Evolutionary conservation across 1,284 basidiomycete genomes (phyloP), one percentile per base, ranked within the genome.

Genomic region (Filobasidium uniguttulatum): DNA sequence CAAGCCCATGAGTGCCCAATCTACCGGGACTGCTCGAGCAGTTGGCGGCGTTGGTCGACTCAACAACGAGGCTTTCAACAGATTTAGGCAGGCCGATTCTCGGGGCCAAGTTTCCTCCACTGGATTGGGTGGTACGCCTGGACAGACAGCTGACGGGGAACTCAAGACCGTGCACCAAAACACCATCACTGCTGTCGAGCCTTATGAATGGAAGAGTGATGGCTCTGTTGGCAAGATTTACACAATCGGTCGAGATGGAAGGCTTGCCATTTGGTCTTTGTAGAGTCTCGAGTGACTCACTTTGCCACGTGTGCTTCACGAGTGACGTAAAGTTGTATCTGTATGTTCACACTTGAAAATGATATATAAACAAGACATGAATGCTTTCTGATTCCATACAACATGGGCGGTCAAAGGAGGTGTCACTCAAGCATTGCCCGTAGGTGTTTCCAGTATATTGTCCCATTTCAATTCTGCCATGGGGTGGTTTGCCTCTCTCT

Each of bases 191-290:
- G 82, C 75, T 58, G 75, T 94, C 41, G 74, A 87, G 50, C 72
- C 83, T 23, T 93, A 86, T 60, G 81, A 82, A 54, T 76, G 75
- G 55, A 72, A 66, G 0, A 64, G 71, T 1, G 77, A 74, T 19
- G 79, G 78, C 0, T 69, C 75, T 3, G 82, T 96, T 6, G 74
- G 72, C 41, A 77, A 77, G 59, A 82, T 99, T 52, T 88, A 83
- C 64, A 96, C 91, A 15, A 83, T 81, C n/a, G 94, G 90, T 8
- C 85, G 91, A 25, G 94, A 98, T 70, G 94, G 94, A 5, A 83
- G 83, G 60, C 71, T 99, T 53, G 89, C 93, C 23, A 75, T 98
- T 51, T 99, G 94, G 88, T 75, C 82, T 55, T 79, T 80, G n/a
- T 75, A 73, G 26, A 14, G 19, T 31, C 20, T 30, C n/a, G n/a